phyloP scores from a whole-genome alignment of 202 grass and related monocot genomes.

The Bolboschoenoplectus hybrid region DNA sequence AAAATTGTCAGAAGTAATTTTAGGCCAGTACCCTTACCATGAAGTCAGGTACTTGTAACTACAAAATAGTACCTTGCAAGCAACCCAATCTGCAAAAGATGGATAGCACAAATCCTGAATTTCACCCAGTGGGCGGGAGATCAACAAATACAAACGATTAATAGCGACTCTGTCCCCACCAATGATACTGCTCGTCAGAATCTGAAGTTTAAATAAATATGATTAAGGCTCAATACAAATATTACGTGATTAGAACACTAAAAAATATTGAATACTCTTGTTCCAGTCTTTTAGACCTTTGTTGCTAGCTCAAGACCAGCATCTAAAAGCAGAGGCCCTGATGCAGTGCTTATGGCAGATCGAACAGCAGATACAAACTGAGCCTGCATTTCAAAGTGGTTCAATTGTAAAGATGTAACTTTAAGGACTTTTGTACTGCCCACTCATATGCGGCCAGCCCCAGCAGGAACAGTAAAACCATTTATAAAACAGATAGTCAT shows the following conservation, averaged over 20 bases:
- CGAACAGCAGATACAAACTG: constrained; percentile 98
- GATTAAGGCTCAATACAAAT: constrained; percentile 30
- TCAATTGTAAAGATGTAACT: constrained; percentile 30
- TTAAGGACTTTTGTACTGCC: neutral
- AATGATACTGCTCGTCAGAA: constrained; percentile 88
- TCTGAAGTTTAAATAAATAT: constrained; percentile 53
- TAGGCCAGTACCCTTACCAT: neutral
- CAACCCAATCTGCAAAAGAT: constrained; percentile 99
- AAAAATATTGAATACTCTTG: constrained; percentile 12
- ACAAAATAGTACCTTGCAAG: constrained; percentile 78
- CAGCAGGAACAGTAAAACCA: neutral
- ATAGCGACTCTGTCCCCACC: constrained; percentile 81
- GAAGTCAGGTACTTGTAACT: neutral
- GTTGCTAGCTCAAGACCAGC: constrained; percentile 90
- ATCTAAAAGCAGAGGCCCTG: constrained; percentile 89
- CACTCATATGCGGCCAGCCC: neutral
- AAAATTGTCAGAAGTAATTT: neutral
- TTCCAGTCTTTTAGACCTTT: constrained; percentile 52
- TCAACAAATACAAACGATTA: constrained; percentile 84
- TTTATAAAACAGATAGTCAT: neutral
- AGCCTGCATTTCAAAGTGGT: constrained; percentile 67
- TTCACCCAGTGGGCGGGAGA: constrained; percentile 79
- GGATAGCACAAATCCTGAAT: constrained; percentile 89
- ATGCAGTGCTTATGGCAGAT: constrained; percentile 73
- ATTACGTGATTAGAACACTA: constrained; percentile 19